Evolutionary conservation across 192 early-diverging fungal species (phyloP), one percentile per base, ranked within the genome.

Genomic region (Rhizophagus sp.): DNA sequence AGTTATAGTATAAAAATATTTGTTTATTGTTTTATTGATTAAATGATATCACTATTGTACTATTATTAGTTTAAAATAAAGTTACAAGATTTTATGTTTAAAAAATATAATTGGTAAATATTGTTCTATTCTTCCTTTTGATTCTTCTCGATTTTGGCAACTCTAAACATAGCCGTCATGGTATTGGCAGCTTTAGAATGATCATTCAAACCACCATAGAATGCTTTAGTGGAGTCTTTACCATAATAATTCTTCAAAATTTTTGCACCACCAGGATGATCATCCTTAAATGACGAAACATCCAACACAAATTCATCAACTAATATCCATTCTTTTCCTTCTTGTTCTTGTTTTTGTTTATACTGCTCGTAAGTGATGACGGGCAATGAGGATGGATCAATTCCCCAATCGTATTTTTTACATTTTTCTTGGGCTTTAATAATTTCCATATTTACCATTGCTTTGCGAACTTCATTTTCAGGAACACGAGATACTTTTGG

Each of bases 171-270:
- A 22, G 90, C 88, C 88, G 95, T 84, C 73, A 98, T 84, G 85
- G 96, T 94, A 63, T 94, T 87, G 3, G 96, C 96, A 39, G 94
- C 95, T 78, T 95, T 97, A 81, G 92, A 90, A 83, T 98, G 97
- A 81, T 93, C 87, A 84, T 98, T 97, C 19, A 97, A 88, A 69
- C 93, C 95, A 25, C 97, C 96, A 77, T 97, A 95, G 87, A 97
- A 97, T 3, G 93, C 87, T 17, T 85, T 88, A 10, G 96, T 96
- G 81, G 93, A 90, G 81, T 98, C 95, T 82, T 94, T 93, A 78
- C 97, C 97, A 44, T 97, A 86, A 36, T 85, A 90, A 73, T 87
- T 84, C 33, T 88, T 86, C 79, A 97, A 85, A 79, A 93, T 91
- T 24, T 88, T 89, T 52, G 84, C 82, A 77, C 96, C 97, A 78